These are phyloP conservation scores for Candida tammaniensis DNA, from an alignment of 805 yeast species.

Conservation along the genomic window DNA sequence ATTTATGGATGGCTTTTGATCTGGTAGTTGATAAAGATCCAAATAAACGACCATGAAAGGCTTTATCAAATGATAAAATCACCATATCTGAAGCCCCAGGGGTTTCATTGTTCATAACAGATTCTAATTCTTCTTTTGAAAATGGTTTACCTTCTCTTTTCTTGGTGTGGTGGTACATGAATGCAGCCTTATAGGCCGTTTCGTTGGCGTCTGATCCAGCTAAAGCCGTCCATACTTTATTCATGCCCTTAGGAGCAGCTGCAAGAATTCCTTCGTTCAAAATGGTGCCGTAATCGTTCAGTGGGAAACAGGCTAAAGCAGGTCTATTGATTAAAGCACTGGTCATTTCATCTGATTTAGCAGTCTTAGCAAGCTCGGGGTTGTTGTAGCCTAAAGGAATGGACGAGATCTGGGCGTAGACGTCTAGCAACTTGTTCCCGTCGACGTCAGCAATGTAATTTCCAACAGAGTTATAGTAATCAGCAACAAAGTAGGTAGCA, in stretches of 20 bases:
- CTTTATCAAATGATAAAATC: constrained; percentile 51
- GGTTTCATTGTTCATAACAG: constrained; percentile 48
- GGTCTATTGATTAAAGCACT: constrained; percentile 42
- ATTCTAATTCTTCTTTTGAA: constrained; percentile 42
- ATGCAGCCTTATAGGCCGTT: constrained; percentile 69
- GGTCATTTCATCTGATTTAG: constrained; percentile 40
- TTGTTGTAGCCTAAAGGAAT: constrained; percentile 44
- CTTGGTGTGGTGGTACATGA: constrained; percentile 58
- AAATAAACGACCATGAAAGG: constrained; percentile 57
- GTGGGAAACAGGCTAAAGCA: constrained; percentile 45
- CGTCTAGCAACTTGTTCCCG: constrained; percentile 40
- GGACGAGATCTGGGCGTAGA: constrained; percentile 42
- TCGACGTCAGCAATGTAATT: constrained; percentile 43
- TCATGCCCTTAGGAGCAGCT: constrained; percentile 64
- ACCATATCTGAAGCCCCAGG: constrained; percentile 56
- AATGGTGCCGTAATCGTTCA: constrained; percentile 49
- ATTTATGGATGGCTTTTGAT: constrained; percentile 55
- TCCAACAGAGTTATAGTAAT: constrained; percentile 37
- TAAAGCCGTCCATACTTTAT: constrained; percentile 61
- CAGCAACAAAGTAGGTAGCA: constrained; percentile 41
- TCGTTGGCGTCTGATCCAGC: constrained; percentile 72
- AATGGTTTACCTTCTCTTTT: constrained; percentile 48
- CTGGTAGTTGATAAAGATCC: constrained; percentile 56
- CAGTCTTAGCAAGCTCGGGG: constrained; percentile 36
- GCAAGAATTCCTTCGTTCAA: constrained; percentile 51